Evolutionary conservation across 306 rosid species (phyloP).

Genomic region (Cicer judaicum): DNA sequence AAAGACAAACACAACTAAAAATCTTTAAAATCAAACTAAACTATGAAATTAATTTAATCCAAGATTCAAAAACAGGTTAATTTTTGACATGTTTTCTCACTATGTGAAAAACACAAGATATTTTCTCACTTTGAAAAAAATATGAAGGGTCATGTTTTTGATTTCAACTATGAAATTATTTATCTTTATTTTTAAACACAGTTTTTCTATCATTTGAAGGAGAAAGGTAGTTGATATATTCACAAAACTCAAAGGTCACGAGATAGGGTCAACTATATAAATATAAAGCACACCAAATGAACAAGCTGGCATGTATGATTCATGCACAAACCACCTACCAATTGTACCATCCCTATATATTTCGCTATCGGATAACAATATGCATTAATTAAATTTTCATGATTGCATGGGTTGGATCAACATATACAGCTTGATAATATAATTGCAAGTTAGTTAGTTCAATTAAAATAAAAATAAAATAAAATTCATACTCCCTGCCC

Average conservation of each 20-base stretch:
- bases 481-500: neutral
- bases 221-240: slow-evolving; percentile 23
- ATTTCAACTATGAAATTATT: too few species aligned
- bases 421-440: slow-evolving; percentile 37
- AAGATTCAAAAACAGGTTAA: slow-evolving; percentile 8
- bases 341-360: slow-evolving; percentile 29
- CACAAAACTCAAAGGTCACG: neutral
- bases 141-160: too few species aligned
- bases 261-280: slow-evolving; percentile 42
- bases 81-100: too few species aligned
- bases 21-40: slow-evolving; percentile 35
- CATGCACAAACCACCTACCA: slow-evolving; percentile 51
- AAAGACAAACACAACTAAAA: slow-evolving; percentile 23
- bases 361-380: slow-evolving; percentile 42
- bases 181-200: too few species aligned
- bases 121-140: too few species aligned
- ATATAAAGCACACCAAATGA: slow-evolving; percentile 43
- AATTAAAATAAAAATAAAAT: slow-evolving; percentile 17
- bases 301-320: slow-evolving; percentile 45
- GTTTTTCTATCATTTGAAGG: too few species aligned
- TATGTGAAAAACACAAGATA: neutral
- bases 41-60: slow-evolving; percentile 22
- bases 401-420: slow-evolving; percentile 40
- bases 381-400: slow-evolving; percentile 45
- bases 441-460: slow-evolving; percentile 35